These are phyloP conservation scores for Penicillium sp. DNA, from an alignment of 2,329 filamentous ascomycete genomes.

Conservation along the genomic window DNA sequence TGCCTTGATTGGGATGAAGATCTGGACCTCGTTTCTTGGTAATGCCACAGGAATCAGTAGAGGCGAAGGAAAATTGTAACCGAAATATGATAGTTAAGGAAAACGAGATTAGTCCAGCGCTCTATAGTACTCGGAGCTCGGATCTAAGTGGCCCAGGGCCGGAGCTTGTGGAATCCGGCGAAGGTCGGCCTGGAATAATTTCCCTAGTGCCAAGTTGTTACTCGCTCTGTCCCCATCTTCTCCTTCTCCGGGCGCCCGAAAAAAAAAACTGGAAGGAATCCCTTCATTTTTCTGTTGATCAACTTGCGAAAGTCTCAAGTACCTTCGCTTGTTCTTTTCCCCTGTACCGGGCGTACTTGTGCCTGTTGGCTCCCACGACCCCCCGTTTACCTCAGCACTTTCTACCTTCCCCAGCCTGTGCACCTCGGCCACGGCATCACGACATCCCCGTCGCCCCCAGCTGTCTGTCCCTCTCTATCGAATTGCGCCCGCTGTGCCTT, in stretches of 20 bases:
- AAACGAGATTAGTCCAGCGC: not conserved
- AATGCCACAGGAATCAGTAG: not conserved
- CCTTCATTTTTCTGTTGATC: not conserved
- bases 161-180: conserved; percentile 14
- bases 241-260: conserved; percentile 5
- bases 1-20: not conserved
- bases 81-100: not conserved
- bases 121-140: not conserved
- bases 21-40: not conserved
- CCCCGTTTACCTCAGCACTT: conserved; percentile 12
- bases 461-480: conserved; percentile 14
- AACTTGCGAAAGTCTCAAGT: not conserved
- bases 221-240: conserved; percentile 1
- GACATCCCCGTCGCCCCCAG: not conserved
- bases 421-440: not conserved
- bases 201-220: conserved; percentile 6
- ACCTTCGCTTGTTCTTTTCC: not conserved
- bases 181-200: conserved; percentile 17
- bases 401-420: not conserved
- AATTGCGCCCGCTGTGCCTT: conserved; percentile 34
- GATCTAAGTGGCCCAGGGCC: not conserved
- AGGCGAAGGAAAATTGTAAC: not conserved
- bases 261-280: conserved; percentile 1
- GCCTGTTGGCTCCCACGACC: conserved; percentile 9
- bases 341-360: conserved; percentile 10